A percentile compares a stretch with the other conserved stretches of the same genome.
These are phyloP conservation scores for Cutaneotrichosporon dermatis DNA, from an alignment of 1,284 basidiomycete genomes.

Conservation along the genomic window DNA sequence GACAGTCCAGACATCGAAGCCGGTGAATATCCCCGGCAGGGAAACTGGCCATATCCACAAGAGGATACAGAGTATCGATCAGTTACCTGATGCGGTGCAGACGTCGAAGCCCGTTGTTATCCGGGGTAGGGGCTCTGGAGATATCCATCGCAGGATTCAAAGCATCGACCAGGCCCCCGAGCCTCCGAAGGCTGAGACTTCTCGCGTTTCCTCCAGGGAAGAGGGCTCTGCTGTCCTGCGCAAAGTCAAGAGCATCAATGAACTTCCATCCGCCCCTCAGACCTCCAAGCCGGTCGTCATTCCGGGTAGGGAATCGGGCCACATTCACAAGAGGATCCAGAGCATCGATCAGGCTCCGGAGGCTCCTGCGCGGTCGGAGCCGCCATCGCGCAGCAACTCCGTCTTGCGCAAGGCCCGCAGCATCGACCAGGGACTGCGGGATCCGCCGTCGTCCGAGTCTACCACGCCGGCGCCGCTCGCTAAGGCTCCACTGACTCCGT, in stretches of 20 bases:
- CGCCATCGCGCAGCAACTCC: not conserved
- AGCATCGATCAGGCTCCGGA: not conserved
- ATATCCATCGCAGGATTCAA: not conserved
- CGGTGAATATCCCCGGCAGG: not conserved
- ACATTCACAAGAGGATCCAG: not conserved
- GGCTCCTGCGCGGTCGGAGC: not conserved
- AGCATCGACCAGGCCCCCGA: not conserved
- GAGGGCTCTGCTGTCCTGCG: constrained; percentile 8
- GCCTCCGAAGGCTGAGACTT: not conserved
- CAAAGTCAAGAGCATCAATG: constrained; percentile 15
- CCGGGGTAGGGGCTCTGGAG: not conserved
- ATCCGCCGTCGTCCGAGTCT: not conserved
- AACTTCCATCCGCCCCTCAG: not conserved
- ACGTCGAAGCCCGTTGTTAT: not conserved
- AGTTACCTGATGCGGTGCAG: not conserved
- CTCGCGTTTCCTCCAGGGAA: not conserved
- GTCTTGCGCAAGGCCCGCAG: constrained; percentile 10
- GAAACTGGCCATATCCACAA: constrained; percentile 1
- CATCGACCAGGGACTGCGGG: not conserved
- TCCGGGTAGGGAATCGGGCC: not conserved
- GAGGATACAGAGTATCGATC: constrained; percentile 4
- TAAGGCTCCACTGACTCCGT: not conserved
- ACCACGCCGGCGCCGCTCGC: not conserved
- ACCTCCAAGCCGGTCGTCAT: constrained; percentile 1
- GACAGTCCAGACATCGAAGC: constrained; percentile 1